These are phyloP conservation scores for Willaertia magna DNA, from an alignment of 208 protist genomes.

Conservation along the genomic window DNA sequence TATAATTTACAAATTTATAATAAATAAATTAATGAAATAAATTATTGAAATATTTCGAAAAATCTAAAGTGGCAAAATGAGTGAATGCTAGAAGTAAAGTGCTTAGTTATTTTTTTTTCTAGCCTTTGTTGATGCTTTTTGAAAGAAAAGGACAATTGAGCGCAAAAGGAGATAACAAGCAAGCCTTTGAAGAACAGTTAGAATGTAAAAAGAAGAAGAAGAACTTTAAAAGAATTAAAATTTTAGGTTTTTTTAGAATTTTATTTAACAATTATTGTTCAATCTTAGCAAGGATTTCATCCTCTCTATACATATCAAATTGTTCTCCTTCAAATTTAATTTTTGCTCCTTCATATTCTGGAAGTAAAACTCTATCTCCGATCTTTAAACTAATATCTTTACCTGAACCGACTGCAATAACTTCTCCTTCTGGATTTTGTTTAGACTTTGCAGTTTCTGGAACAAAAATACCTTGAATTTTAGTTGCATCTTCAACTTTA, in stretches of 20 bases:
- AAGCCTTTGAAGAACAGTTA: no score
- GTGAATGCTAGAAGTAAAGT: no score
- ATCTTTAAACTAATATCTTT: neutral
- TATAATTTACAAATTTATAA: no score
- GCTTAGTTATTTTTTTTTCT: no score
- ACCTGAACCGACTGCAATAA: neutral
- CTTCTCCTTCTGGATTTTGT: neutral
- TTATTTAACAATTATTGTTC: neutral
- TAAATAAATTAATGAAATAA: no score
- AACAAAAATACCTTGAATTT: neutral
- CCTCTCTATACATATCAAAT: neutral
- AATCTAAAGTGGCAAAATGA: no score
- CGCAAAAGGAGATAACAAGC: no score
- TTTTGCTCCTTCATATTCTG: neutral
- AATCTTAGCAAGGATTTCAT: neutral
- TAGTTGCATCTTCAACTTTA: neutral
- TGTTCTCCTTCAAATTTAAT: neutral
- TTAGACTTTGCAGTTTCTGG: neutral
- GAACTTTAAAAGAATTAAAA: neutral
- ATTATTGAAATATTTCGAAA: no score
- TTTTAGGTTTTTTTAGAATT: neutral
- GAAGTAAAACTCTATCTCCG: slow-evolving; percentile 4
- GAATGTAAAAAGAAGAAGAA: no score
- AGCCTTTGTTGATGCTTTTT: no score
- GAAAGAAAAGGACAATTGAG: no score